Evolutionary conservation across 306 rosid genomes (phyloP).

Genomic region (Crataegus laevigata): DNA sequence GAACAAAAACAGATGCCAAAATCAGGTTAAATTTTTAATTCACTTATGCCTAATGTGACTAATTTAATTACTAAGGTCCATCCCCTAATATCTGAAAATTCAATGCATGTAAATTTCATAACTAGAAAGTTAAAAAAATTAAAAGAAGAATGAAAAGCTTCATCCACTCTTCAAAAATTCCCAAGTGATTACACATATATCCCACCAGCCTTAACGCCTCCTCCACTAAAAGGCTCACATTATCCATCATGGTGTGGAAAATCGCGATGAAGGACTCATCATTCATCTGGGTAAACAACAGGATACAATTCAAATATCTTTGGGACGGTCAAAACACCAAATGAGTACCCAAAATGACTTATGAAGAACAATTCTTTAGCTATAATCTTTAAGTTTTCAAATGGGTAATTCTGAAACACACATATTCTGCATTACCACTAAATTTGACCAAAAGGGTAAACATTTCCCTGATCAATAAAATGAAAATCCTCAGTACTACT

Average conservation of each 20-base stretch:
- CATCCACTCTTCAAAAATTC: neutral
- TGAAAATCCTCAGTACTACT: neutral
- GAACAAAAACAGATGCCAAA: slow-evolving; percentile 16
- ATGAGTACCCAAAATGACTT: neutral
- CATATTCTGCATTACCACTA: neutral
- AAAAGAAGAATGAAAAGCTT: neutral
- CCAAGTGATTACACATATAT: neutral
- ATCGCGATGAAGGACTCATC: neutral
- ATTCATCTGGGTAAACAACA: neutral
- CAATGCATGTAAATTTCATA: neutral
- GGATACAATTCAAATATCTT: neutral
- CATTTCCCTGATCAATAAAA: neutral
- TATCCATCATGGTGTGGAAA: neutral
- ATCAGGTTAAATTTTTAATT: neutral
- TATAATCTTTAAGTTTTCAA: neutral
- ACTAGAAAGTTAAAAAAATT: neutral
- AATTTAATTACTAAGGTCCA: neutral
- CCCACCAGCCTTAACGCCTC: neutral
- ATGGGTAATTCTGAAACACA: neutral
- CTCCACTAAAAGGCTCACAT: neutral
- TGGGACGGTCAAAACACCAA: neutral
- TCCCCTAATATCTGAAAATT: neutral
- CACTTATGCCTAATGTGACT: neutral
- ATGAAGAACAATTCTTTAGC: neutral
- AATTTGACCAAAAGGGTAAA: neutral